Percentiles rank a stretch among this genome's conserved stretches.
Evolutionary conservation across 805 yeast genomes (phyloP).

Genomic region (Cyberlindnera americana): DNA sequence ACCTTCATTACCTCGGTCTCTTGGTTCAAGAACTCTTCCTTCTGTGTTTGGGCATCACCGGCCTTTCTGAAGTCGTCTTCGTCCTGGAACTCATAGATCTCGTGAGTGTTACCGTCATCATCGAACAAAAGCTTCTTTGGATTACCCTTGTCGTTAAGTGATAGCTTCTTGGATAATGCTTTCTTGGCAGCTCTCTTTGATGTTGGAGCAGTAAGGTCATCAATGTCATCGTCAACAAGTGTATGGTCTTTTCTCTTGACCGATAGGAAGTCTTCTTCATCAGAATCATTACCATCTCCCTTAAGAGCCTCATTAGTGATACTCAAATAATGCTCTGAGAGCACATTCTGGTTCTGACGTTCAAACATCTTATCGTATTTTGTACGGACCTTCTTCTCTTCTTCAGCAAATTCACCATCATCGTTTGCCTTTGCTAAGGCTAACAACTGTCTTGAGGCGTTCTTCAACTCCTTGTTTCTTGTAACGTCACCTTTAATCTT

Average conservation of each 20-base stretch:
- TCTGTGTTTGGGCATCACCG: constrained; percentile 68
- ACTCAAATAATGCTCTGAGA: constrained; percentile 82
- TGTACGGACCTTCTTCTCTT: constrained; percentile 58
- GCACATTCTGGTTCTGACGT: constrained; percentile 86
- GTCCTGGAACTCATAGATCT: constrained; percentile 84
- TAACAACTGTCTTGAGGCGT: constrained; percentile 68
- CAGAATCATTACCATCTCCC: constrained; percentile 24
- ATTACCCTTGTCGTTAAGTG: constrained; percentile 55
- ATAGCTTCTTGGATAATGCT: constrained; percentile 81
- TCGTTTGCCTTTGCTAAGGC: constrained; percentile 54
- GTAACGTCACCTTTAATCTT: constrained; percentile 53
- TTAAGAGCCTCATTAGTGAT: constrained; percentile 48
- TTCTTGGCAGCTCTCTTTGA: constrained; percentile 84
- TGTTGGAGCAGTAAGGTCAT: constrained; percentile 57
- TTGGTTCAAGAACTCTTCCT: constrained; percentile 57
- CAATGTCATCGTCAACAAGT: constrained; percentile 59
- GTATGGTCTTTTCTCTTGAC: constrained; percentile 78
- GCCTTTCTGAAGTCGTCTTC: constrained; percentile 78
- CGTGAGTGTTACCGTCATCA: constrained; percentile 92
- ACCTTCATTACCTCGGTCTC: constrained; percentile 67
- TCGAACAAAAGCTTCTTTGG: constrained; percentile 84
- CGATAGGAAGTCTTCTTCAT: constrained; percentile 66
- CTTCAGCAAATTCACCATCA: constrained; percentile 53
- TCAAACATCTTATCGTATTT: constrained; percentile 95
- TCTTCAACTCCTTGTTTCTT: constrained; percentile 70